Base-by-base conservation (phyloP, 2,329 filamentous ascomycete species). In the Stromatinia cepivora region DNA sequence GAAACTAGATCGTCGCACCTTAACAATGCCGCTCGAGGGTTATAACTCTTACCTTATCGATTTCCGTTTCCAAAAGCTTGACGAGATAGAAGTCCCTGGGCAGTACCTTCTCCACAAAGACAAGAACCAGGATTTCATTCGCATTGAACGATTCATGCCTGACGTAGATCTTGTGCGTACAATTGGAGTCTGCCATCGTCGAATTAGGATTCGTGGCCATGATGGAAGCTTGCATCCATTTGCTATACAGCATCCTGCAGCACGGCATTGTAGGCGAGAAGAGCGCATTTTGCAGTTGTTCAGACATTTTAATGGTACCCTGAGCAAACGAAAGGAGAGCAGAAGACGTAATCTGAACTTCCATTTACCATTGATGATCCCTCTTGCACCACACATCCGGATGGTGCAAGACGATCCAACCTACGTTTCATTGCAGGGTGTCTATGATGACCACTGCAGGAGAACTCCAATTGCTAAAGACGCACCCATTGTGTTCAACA, bases 51-150 rank as follows among this genome's bases (percentile, higher is more conserved):
- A 97, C 77, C 87, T 99, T 56, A 97, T 93, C 81, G 95, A 98
- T 78, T 99, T 99, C 84, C 87, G 93, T 52, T 99, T 97, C 84
- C 90, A 95, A 79, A 98, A 97, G 80, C 97, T 99, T 75, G 95
- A 99, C 77, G 96, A 99, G 76, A 94, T 99, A 17, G 95, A 99
- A 80, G 89, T 99, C 48, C 96, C 96, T 4, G 95, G 95, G 0
- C 95, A 99, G 79, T 99, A 99, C 79, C 83, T 97, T 72, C 90
- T 97, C 78, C 95, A 97, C 82, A 96, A 95, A 80, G 96, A 99
- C 77, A 99, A 98, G 86, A 99, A 99, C 79, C 93, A 97, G 76
- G 95, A 99, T 79, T 99, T 99, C 78, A 90, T 99, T 73, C 91
- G 94, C 58, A 98, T 99, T 73, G 96, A 99, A 79, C 91, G 94